phyloP scores from a whole-genome alignment of 192 early-diverging fungal genomes.

The Backusella australiensis region DNA sequence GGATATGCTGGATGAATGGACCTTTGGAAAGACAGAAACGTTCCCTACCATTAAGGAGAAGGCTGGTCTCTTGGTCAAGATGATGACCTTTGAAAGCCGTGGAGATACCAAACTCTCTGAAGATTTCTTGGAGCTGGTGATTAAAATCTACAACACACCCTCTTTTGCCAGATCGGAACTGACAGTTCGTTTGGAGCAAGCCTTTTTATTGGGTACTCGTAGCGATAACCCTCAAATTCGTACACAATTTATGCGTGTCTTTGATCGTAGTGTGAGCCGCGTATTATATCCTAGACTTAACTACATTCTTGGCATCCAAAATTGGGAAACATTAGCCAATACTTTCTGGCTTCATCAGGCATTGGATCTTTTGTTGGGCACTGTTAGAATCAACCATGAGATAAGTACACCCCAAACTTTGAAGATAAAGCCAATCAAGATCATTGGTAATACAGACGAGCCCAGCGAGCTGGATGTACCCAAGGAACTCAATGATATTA shows the following conservation, averaged over 20 bases:
- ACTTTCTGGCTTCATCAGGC: slow-evolving; percentile 95
- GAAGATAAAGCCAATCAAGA: slow-evolving; percentile 47
- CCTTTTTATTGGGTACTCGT: slow-evolving; percentile 90
- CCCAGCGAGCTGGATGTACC: slow-evolving; percentile 22
- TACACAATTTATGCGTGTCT: slow-evolving; percentile 74
- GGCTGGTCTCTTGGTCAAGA: slow-evolving; percentile 85
- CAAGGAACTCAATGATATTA: slow-evolving; percentile 40
- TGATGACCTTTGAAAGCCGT: slow-evolving; percentile 83
- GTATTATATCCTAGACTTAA: slow-evolving; percentile 73
- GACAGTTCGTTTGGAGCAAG: slow-evolving; percentile 90
- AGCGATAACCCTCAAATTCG: slow-evolving; percentile 79
- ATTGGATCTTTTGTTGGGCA: slow-evolving; percentile 80
- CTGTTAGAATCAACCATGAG: slow-evolving; percentile 42
- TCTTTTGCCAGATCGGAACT: slow-evolving; percentile 86
- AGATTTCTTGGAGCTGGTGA: slow-evolving; percentile 88
- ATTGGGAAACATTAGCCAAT: slow-evolving; percentile 86
- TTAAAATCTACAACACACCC: slow-evolving; percentile 83
- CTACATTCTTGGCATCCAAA: slow-evolving; percentile 91
- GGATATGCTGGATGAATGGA: slow-evolving; percentile 86
- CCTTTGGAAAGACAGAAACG: slow-evolving; percentile 71
- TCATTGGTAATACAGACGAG: neutral
- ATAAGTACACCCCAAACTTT: slow-evolving; percentile 39
- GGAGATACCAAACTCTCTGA: slow-evolving; percentile 70
- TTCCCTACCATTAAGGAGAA: slow-evolving; percentile 99
- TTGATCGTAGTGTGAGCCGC: slow-evolving; percentile 75